phyloP scores from a whole-genome alignment of 2,329 filamentous ascomycete species.

The Fusarium papillatum region DNA sequence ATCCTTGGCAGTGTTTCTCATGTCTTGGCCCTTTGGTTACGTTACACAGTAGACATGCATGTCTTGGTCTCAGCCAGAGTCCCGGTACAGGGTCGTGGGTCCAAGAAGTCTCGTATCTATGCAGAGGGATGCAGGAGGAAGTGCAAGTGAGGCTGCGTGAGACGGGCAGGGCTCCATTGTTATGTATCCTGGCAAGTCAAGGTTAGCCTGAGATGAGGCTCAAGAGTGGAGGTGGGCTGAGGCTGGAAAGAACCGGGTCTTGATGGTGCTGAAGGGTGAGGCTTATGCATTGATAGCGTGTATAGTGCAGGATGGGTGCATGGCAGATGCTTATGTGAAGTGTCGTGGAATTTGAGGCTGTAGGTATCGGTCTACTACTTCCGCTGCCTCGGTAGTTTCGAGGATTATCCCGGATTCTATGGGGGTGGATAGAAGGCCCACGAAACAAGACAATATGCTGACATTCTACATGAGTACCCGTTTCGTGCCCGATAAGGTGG shows the following conservation, averaged over 20 bases:
- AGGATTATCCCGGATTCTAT: background rate
- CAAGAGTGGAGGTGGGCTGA: background rate
- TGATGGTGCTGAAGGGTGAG: background rate
- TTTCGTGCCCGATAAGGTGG: background rate
- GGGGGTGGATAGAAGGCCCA: background rate
- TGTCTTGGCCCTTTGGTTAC: constrained; percentile 2
- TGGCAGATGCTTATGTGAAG: background rate
- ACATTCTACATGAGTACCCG: background rate
- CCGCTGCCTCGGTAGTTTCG: background rate
- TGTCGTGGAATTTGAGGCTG: background rate
- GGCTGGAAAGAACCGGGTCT: background rate
- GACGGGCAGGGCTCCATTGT: background rate
- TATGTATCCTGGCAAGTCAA: background rate
- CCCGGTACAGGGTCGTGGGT: background rate
- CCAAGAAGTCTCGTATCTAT: background rate
- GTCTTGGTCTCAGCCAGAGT: constrained; percentile 6
- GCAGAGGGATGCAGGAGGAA: background rate
- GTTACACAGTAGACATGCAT: constrained; percentile 3
- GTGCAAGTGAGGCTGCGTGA: background rate
- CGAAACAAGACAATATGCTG: background rate
- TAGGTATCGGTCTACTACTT: background rate
- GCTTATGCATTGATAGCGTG: background rate
- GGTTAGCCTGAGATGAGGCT: background rate
- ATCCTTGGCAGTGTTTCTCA: background rate
- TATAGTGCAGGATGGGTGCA: background rate